phyloP scores from a whole-genome alignment of 108 stramenopile species.

The Mediolabrus comicus region DNA sequence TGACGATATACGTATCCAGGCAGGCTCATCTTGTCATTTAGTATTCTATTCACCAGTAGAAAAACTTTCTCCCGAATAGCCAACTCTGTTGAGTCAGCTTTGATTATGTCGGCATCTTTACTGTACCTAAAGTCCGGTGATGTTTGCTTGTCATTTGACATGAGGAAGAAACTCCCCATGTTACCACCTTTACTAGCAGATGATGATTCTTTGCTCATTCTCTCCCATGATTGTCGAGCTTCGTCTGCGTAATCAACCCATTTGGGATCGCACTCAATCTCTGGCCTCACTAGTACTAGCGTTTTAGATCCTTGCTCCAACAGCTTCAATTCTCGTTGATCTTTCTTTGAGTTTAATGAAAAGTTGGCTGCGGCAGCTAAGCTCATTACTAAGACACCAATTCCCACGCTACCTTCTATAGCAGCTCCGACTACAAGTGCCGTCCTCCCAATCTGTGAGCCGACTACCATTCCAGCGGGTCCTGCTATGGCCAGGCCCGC shows the following conservation, averaged over 20 bases:
- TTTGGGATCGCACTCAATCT: slow-evolving; percentile 64
- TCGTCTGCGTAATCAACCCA: slow-evolving; percentile 64
- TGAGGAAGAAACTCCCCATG: slow-evolving; percentile 30
- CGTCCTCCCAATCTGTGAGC: slow-evolving; percentile 51
- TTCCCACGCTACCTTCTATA: slow-evolving; percentile 62
- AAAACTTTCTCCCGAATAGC: slow-evolving; percentile 77
- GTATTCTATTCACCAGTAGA: slow-evolving; percentile 64
- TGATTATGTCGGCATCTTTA: slow-evolving; percentile 74
- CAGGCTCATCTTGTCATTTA: slow-evolving; percentile 80
- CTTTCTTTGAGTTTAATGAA: slow-evolving; percentile 49
- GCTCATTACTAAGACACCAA: slow-evolving; percentile 68
- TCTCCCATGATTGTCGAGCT: slow-evolving; percentile 39
- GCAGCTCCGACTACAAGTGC: slow-evolving; percentile 52
- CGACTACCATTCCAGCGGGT: slow-evolving; percentile 49
- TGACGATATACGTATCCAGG: slow-evolving; percentile 80
- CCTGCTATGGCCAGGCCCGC: slow-evolving; percentile 68
- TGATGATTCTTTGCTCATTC: slow-evolving; percentile 22
- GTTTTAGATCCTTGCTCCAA: slow-evolving; percentile 46
- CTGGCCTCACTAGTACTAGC: slow-evolving; percentile 73
- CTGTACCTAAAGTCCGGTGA: slow-evolving; percentile 54
- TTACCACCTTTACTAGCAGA: background rate
- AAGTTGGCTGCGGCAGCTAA: slow-evolving; percentile 57
- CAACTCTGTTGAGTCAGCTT: slow-evolving; percentile 67
- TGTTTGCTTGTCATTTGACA: slow-evolving; percentile 25
- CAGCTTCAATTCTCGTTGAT: slow-evolving; percentile 56